Evolutionary conservation across 2,329 filamentous ascomycete genomes (phyloP).

Genomic region (Podosphaera leucotricha): DNA sequence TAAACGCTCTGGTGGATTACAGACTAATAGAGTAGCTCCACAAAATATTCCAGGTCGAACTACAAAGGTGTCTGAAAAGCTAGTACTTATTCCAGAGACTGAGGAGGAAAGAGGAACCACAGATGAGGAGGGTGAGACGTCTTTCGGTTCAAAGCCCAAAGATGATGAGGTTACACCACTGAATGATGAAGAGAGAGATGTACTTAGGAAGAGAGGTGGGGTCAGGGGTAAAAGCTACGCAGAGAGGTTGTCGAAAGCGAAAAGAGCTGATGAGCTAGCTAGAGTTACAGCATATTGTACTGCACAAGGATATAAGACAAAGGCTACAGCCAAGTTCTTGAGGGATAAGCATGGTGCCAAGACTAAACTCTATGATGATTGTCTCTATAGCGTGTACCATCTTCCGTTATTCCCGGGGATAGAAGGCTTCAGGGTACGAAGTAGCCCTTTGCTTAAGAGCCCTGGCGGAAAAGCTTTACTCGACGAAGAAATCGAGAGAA

Average conservation of each 20-base stretch:
- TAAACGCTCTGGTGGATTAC: constrained; percentile 23
- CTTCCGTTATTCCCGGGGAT: constrained; percentile 64
- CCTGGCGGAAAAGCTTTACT: constrained; percentile 81
- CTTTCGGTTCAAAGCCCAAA: constrained; percentile 21
- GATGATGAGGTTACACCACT: constrained; percentile 42
- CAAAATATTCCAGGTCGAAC: constrained; percentile 55
- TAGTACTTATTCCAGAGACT: constrained; percentile 82
- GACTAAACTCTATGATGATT: constrained; percentile 95
- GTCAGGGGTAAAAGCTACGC: constrained; percentile 70
- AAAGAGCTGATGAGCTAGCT: constrained; percentile 67
- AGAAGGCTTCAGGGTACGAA: constrained; percentile 71
- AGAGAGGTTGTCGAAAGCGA: constrained; percentile 70
- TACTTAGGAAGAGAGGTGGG: constrained; percentile 36
- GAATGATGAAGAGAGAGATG: constrained; percentile 42
- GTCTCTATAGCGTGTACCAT: constrained; percentile 87
- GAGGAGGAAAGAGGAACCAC: constrained; percentile 34
- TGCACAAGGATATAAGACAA: constrained; percentile 78
- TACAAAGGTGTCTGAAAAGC: constrained; percentile 85
- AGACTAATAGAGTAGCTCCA: constrained; percentile 18
- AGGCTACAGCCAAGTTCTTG: constrained; percentile 68
- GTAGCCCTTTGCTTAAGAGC: constrained; percentile 76
- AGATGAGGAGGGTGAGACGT: constrained; percentile 30
- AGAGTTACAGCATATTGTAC: constrained; percentile 91
- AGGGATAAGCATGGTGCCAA: constrained; percentile 70
- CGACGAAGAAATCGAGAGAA: constrained; percentile 88